Percentiles rank a stretch among this genome's conserved stretches.
Conservation (phyloP, 2,329 filamentous ascomycete species). For the Fonsecaea erecta region DNA sequence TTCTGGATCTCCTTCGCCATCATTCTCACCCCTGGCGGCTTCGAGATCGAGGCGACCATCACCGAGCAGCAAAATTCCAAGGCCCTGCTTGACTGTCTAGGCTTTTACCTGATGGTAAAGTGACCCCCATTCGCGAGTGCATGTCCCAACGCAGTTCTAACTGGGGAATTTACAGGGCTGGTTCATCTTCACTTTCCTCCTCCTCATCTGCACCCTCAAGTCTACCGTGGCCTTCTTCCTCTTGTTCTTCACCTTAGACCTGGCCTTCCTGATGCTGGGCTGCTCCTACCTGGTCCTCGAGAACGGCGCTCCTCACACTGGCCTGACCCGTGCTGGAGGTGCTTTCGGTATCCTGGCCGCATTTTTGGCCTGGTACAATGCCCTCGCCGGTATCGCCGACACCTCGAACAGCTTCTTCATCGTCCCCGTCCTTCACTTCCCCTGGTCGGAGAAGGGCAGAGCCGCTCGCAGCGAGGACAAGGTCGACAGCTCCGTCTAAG, state of each 20-base stretch:
- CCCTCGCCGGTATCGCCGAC: constrained; percentile 79
- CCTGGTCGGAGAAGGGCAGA: constrained; percentile 82
- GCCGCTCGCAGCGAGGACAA: constrained; percentile 59
- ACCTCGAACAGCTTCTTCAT: constrained; percentile 79
- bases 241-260: constrained; percentile 76
- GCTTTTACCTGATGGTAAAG: constrained; percentile 70
- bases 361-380: constrained; percentile 86
- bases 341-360: constrained; percentile 80
- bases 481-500: constrained; percentile 48
- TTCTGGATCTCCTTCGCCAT: constrained; percentile 82
- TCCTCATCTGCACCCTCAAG: constrained; percentile 74
- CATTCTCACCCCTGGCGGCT: constrained; percentile 69
- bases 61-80: constrained; percentile 41
- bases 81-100: constrained; percentile 65
- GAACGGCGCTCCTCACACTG: constrained; percentile 47
- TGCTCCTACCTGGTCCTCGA: constrained; percentile 64
- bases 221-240: constrained; percentile 79
- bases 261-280: constrained; percentile 74
- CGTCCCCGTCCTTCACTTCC: constrained; percentile 90
- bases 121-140: background rate
- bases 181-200: constrained; percentile 82
- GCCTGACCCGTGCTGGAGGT: constrained; percentile 72
- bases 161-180: constrained; percentile 59
- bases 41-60: constrained; percentile 61
- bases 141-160: background rate